Base-by-base conservation (phyloP, 2,329 filamentous ascomycete species). In the Aspergillus viridinutans region DNA sequence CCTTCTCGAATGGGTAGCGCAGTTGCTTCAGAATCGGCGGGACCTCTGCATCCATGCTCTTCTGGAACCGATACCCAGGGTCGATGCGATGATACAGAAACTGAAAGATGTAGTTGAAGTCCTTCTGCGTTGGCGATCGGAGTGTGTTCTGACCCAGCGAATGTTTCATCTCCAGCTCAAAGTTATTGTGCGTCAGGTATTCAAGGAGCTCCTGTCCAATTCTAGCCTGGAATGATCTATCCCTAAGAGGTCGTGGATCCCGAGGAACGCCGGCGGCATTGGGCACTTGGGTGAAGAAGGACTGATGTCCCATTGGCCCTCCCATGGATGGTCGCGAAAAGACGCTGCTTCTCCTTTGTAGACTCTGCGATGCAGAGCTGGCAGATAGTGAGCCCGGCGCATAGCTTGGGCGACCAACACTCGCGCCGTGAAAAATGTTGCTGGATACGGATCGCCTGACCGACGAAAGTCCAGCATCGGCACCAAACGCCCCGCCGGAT, bases 161-260 rank as follows among this genome's bases (percentile, higher is more conserved):
- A 72, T 97, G 90, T 76, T 96, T 97, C 87, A 95, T 96, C 66
- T 97, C 92, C 83, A 97, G 86, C 75, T 99, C 94, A 68, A 97
- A 99, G 70, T 97, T 96, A 73, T 97, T 88, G 56, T 92, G 87
- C 0, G 90, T 87, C 70, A 99, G 83, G 71, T 96, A 99, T 64
- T 99, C 94, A 63, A 96, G 78, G 55, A 99, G 77, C 68, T 99
- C 92, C 65, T 94, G 89, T 7, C 89, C 90, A 73, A 99, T 92
- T 56, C 88, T 85, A 29, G 85, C 82, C 70, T 95, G 90, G 65
- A 89, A 96, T 23, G 83, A 82, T 40, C 90, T 82, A 69, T 97
- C 91, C 69, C 88, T 90, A 53, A 97, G 79, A 14, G 92, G 90
- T 56, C 95, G 85, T 1, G 94, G 93, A 69, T 99, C 95, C 59